A percentile compares a stretch with the other conserved stretches of the same genome.
Conservation (phyloP, 371 early-diverging fungal genomes). For the Mortierella sp. region DNA sequence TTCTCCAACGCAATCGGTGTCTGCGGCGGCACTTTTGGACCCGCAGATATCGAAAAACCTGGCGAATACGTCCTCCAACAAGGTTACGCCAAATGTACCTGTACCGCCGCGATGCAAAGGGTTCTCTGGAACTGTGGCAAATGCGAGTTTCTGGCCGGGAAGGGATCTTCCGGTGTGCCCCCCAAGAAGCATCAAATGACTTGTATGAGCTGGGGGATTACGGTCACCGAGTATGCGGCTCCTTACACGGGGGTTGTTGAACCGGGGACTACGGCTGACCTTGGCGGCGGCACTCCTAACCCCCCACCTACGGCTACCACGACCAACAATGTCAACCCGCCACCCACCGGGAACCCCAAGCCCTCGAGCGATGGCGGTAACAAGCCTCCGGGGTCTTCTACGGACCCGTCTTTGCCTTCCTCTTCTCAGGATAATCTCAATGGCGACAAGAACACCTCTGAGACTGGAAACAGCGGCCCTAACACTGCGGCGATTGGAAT, state of each 20-base stretch:
- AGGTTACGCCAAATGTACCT: slow-evolving; percentile 33
- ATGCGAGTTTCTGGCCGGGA: slow-evolving; percentile 34
- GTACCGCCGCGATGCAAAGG: slow-evolving; percentile 33
- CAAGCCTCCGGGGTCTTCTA: slow-evolving; percentile 14
- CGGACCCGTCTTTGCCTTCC: slow-evolving; percentile 13
- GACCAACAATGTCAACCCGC: neutral
- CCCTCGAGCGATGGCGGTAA: slow-evolving; percentile 12
- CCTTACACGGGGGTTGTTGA: slow-evolving; percentile 41
- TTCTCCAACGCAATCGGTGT: slow-evolving; percentile 37
- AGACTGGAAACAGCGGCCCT: slow-evolving; percentile 15
- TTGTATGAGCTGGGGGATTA: slow-evolving; percentile 37
- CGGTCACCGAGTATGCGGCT: slow-evolving; percentile 8
- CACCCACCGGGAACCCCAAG: neutral
- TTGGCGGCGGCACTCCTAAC: slow-evolving; percentile 13
- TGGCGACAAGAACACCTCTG: neutral
- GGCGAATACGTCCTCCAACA: slow-evolving; percentile 36
- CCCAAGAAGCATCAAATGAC: slow-evolving; percentile 40
- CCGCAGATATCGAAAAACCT: slow-evolving; percentile 28
- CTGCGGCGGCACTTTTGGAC: slow-evolving; percentile 41
- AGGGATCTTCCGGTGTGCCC: slow-evolving; percentile 26
- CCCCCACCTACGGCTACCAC: neutral
- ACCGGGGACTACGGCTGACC: slow-evolving; percentile 34
- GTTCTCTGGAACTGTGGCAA: slow-evolving; percentile 50
- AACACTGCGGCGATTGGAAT: slow-evolving; percentile 35
- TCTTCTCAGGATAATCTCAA: slow-evolving; percentile 13